Base-by-base conservation (phyloP, 163 green algal species). In the Prototheca stagnorum region DNA sequence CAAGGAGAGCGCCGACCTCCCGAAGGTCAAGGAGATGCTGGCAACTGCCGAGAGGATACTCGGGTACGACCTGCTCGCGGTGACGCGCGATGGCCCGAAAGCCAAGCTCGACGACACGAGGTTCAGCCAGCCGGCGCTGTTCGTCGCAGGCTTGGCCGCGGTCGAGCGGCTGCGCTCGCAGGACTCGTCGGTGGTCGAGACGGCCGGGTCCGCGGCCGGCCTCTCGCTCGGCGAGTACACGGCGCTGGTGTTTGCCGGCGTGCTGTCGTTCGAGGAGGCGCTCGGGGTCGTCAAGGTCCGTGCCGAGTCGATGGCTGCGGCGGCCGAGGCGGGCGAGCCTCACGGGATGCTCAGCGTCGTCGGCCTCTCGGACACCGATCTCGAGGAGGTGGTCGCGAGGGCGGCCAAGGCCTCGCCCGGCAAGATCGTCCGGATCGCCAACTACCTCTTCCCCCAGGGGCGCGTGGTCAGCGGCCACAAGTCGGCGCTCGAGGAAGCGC, bases 311-410 rank as follows among this genome's bases (percentile, higher is more conserved):
- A 99, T 99, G 90, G 85, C 93, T 65, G 84, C 81, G 17, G 90
- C 90, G 4, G 86, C 90, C 14, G 86, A 99, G 56, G 80, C 83
- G 1, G 27, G 45, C 28, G 61, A 59, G 21, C 70, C 75, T 16
- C 86, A 64, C 25, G 74, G 65, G 55, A 99, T 99, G 91, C 80
- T 91, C 22, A 87, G 68, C 17, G 79, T 99, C n/a, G 93, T 99
- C 50, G 89, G 89, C 6, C 75, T 99, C 15, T 67, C 80, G 51
- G 72, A 73, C 23, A 23, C 20, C 22, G 53, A 68, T 59, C 52
- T 69, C 20, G 53, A 56, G 9, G 81, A 91, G 73, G 76, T 98
- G 46, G 96, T 15, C 45, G 39, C 1, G 29, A 37, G 31, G 31
- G 31, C 31, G 11, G 31, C 12, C 31, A 37, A 37, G 1, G 75